Evolutionary conservation across 164 flowering plant genomes (phyloP).

Genomic region (Stephania cephalantha): DNA sequence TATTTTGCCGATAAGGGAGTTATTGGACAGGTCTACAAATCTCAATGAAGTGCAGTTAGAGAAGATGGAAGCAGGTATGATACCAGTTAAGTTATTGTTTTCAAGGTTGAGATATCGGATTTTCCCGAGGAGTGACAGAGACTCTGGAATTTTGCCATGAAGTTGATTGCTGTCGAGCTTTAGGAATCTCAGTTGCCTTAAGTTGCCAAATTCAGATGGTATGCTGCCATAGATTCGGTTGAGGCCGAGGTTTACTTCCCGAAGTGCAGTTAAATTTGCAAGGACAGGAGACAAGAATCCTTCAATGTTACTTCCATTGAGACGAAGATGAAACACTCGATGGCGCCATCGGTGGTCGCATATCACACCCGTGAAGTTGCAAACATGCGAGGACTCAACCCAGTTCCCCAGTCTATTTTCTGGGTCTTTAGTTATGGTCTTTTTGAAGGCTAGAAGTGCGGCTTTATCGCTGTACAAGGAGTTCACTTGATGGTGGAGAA

Average conservation of each 20-base stretch:
- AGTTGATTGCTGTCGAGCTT: background rate
- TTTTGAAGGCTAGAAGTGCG: conserved; percentile 39
- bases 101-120: conserved; percentile 1
- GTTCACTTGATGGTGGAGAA: conserved; percentile 15
- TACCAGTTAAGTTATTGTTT: conserved; percentile 2
- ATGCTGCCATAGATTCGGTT: background rate
- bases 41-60: conserved; percentile 5
- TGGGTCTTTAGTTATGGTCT: conserved; percentile 26
- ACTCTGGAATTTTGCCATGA: conserved; percentile 6
- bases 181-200: background rate
- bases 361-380: conserved; percentile 25
- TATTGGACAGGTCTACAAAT: conserved; percentile 5
- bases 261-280: conserved; percentile 5
- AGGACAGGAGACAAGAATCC: conserved; percentile 2
- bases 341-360: conserved; percentile 16
- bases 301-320: conserved; percentile 1
- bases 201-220: conserved; percentile 2
- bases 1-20: conserved; percentile 2
- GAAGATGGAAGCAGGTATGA: conserved; percentile 5
- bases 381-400: conserved; percentile 23
- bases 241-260: background rate
- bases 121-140: background rate
- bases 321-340: conserved; percentile 8
- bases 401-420: conserved; percentile 32
- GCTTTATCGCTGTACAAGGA: conserved; percentile 33